Conservation (phyloP, 2,329 filamentous ascomycete species). For the Chaetomiaceae sp. region DNA sequence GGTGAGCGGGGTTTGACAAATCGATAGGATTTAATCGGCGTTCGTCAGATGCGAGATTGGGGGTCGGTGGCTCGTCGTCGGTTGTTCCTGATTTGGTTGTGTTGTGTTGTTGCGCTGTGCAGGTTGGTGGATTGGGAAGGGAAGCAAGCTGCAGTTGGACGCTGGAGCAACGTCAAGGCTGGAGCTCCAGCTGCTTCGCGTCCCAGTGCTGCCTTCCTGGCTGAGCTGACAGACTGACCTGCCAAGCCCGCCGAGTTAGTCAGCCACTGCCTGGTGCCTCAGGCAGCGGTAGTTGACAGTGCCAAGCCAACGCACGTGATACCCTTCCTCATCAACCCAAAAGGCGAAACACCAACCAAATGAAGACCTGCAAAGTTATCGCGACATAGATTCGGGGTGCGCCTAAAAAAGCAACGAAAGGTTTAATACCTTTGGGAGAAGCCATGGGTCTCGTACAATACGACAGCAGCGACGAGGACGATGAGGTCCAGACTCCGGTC, state of each 20-base stretch:
- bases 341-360: too few species aligned
- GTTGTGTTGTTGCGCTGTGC: not conserved
- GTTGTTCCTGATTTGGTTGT: not conserved
- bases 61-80: not conserved
- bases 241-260: conserved; percentile 8
- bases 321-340: conserved; percentile 21
- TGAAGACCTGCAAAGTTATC: too few species aligned
- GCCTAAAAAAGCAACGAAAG: too few species aligned
- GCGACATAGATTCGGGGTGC: too few species aligned
- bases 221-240: conserved; percentile 8
- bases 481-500: conserved; percentile 28
- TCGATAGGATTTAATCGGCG: not conserved
- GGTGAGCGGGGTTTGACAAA: not conserved
- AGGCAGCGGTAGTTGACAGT: too few species aligned
- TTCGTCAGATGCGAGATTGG: not conserved
- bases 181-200: conserved; percentile 31
- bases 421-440: too few species aligned
- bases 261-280: too few species aligned
- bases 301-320: conserved; percentile 23
- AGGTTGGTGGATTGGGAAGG: conserved; percentile 10
- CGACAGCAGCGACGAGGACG: conserved; percentile 49
- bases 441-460: conserved; percentile 42
- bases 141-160: conserved; percentile 21
- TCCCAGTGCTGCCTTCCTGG: conserved; percentile 29
- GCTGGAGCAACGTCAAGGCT: too few species aligned